Evolutionary conservation across 2,329 filamentous ascomycete genomes (phyloP).

Genomic region (Hirsutella thompsonii): DNA sequence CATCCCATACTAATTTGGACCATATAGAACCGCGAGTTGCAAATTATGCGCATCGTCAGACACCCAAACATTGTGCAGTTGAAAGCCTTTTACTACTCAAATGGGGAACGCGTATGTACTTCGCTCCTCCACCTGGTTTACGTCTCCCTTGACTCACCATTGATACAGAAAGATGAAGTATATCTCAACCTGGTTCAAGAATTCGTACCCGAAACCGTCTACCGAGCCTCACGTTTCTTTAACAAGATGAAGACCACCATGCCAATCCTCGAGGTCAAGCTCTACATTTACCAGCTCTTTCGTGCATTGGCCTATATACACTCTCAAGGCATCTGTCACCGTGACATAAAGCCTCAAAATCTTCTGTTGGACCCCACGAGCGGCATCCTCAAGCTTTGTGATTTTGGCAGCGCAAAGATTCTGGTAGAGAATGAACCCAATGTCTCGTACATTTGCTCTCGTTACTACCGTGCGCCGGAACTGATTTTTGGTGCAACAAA

Average conservation of each 20-base stretch:
- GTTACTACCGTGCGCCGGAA: slow-evolving; percentile 96
- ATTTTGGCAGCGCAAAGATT: slow-evolving; percentile 98
- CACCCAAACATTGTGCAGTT: slow-evolving; percentile 98
- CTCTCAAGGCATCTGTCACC: slow-evolving; percentile 96
- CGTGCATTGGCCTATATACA: slow-evolving; percentile 97
- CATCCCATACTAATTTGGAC: not conserved
- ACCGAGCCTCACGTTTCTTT: slow-evolving; percentile 95
- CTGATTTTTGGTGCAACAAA: slow-evolving; percentile 98
- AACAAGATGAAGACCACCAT: slow-evolving; percentile 99
- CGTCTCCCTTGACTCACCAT: not conserved
- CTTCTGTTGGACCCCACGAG: slow-evolving; percentile 83
- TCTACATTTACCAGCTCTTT: slow-evolving; percentile 99
- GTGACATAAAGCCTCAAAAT: slow-evolving; percentile 99
- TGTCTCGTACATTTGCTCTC: slow-evolving; percentile 98
- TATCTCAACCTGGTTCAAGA: slow-evolving; percentile 98
- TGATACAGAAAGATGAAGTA: slow-evolving; percentile 78
- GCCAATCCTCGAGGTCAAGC: slow-evolving; percentile 96
- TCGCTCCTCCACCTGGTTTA: not conserved
- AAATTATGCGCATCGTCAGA: slow-evolving; percentile 98
- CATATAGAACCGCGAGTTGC: slow-evolving; percentile 87
- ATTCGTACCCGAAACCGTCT: slow-evolving; percentile 96
- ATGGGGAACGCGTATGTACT: slow-evolving; percentile 82
- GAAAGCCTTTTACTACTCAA: slow-evolving; percentile 99
- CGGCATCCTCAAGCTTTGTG: slow-evolving; percentile 90
- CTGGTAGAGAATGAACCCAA: slow-evolving; percentile 97